Percentiles rank a stretch among this genome's conserved stretches.
These are phyloP conservation scores for Lactarius akahatsu DNA, from an alignment of 768 basidiomycete species.

Conservation along the genomic window DNA sequence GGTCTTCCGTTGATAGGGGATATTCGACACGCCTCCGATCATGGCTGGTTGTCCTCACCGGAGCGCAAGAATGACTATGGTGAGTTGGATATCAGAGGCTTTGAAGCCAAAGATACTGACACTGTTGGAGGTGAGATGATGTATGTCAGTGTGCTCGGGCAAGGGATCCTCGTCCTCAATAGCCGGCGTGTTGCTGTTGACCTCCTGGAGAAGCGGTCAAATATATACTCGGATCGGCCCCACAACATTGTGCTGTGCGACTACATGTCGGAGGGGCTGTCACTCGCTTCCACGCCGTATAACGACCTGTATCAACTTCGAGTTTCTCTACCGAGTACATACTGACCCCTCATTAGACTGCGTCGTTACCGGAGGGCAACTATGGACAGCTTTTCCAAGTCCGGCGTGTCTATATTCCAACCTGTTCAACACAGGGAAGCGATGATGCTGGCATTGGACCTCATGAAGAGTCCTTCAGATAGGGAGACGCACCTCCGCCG, in stretches of 20 bases:
- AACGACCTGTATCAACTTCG: constrained; percentile 20
- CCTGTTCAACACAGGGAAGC: constrained; percentile 37
- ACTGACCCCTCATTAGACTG: constrained; percentile 18
- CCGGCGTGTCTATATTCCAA: constrained; percentile 31
- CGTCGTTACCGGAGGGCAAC: constrained; percentile 33
- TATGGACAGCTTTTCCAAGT: constrained; percentile 32
- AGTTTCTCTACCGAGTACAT: not conserved
- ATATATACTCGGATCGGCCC: constrained; percentile 36
- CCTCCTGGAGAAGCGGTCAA: constrained; percentile 36
- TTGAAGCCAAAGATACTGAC: not conserved
- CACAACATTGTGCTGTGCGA: constrained; percentile 33
- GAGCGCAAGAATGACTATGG: not conserved
- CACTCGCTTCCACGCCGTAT: constrained; percentile 31
- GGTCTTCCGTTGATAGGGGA: not conserved
- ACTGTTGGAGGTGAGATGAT: not conserved
- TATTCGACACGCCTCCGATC: not conserved
- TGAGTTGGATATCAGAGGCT: not conserved
- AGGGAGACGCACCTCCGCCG: constrained; percentile 32
- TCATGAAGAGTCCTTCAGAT: constrained; percentile 33
- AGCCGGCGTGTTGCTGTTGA: constrained; percentile 31
- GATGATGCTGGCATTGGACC: constrained; percentile 34
- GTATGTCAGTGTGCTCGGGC: not conserved
- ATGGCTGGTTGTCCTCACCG: not conserved
- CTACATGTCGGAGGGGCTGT: constrained; percentile 34
- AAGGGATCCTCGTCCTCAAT: not conserved